Percentiles rank a stretch among this genome's conserved stretches.
phyloP scores from a whole-genome alignment of 257 asterid genomes.

The Cinchona pubescens region DNA sequence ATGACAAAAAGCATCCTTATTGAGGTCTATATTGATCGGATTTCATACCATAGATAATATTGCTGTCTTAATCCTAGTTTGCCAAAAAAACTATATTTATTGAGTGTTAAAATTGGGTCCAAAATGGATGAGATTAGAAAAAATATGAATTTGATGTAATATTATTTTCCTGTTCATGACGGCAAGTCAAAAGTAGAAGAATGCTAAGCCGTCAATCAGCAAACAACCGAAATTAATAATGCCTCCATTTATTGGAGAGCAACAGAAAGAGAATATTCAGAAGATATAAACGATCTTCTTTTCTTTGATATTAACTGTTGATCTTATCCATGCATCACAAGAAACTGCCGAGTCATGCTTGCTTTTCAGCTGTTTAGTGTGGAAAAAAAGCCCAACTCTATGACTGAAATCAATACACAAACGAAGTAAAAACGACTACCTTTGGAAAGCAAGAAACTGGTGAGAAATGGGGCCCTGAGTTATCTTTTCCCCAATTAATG shows the following conservation, averaged over 20 bases:
- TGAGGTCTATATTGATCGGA: neutral
- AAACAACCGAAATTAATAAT: slow-evolving; percentile 1
- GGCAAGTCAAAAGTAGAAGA: neutral
- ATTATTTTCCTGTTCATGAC: neutral
- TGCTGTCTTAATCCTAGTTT: neutral
- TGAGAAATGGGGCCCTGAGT: slow-evolving; percentile 2
- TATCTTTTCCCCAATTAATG: neutral
- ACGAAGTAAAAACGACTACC: neutral
- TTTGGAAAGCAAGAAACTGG: slow-evolving; percentile 10
- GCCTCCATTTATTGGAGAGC: neutral
- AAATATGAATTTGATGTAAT: neutral
- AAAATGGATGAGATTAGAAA: neutral
- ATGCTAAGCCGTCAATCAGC: neutral
- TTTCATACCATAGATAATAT: neutral
- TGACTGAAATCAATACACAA: neutral
- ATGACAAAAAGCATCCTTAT: neutral
- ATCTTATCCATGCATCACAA: neutral
- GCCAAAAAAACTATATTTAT: neutral
- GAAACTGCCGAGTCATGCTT: slow-evolving; percentile 12
- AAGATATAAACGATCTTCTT: neutral
- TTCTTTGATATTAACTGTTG: neutral
- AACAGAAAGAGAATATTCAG: neutral
- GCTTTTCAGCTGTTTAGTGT: neutral
- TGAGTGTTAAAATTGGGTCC: neutral
- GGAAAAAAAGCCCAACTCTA: neutral